Evolutionary conservation across 495 filamentous ascomycete species (phyloP).

Genomic region (Talaromyces wortmannii): DNA sequence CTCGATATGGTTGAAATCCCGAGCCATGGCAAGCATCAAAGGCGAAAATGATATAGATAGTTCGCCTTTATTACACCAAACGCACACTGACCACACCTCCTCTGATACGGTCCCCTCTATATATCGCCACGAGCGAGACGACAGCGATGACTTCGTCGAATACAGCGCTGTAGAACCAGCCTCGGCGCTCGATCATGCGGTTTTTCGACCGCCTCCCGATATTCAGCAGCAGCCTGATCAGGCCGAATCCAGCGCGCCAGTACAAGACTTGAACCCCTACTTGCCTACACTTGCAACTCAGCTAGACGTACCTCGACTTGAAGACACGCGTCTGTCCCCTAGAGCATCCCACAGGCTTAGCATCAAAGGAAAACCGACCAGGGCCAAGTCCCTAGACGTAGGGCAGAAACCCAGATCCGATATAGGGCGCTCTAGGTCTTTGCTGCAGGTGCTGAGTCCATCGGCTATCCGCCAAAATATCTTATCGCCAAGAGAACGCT

Average conservation of each 20-base stretch:
- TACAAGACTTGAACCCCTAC: background rate
- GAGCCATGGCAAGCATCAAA: background rate
- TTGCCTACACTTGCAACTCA: background rate
- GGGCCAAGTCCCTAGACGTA: background rate
- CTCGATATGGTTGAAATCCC: background rate
- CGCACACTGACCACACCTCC: background rate
- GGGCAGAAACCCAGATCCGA: background rate
- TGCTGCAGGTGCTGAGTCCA: constrained; percentile 4
- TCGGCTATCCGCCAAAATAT: constrained; percentile 5
- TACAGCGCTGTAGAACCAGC: background rate
- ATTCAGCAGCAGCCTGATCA: background rate
- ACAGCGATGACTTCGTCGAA: background rate
- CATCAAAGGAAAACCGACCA: background rate
- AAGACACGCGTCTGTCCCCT: background rate
- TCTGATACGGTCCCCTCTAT: background rate
- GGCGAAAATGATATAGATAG: background rate
- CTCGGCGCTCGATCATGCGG: background rate
- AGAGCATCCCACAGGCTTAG: background rate
- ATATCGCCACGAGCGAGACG: background rate
- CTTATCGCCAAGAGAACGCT: background rate
- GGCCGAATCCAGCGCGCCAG: background rate
- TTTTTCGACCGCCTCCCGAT: background rate
- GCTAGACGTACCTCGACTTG: background rate
- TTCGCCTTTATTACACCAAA: background rate
- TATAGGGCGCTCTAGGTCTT: constrained; percentile 2